Conservation (phyloP, 768 basidiomycete genomes). For the Mycena galopus region DNA sequence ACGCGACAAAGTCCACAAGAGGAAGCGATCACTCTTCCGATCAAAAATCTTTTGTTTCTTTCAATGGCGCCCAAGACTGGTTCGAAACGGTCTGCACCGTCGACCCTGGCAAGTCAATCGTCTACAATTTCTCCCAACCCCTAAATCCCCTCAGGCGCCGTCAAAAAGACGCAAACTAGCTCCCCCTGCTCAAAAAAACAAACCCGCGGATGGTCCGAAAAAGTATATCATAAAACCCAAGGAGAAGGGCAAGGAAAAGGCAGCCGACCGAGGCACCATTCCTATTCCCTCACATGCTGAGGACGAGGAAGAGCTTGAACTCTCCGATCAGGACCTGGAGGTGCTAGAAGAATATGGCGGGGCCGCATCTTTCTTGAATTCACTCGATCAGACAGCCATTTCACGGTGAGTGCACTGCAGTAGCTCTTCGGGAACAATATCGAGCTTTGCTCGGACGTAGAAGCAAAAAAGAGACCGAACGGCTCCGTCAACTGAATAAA, state of each 20-base stretch:
- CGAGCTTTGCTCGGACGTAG: constrained; percentile 56
- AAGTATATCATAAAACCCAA: constrained; percentile 49
- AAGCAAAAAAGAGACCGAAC: constrained; percentile 87
- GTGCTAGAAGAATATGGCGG: constrained; percentile 74
- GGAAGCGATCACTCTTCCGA: constrained; percentile 3
- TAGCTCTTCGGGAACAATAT: constrained; percentile 6
- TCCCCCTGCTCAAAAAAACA: constrained; percentile 41
- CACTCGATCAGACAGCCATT: constrained; percentile 84
- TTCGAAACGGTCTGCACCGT: constrained; percentile 29
- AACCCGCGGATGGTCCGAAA: constrained; percentile 36
- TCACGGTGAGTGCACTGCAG: constrained; percentile 67
- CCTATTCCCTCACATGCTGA: constrained; percentile 69
- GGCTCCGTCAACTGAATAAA: constrained; percentile 76
- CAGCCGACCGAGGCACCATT: constrained; percentile 70
- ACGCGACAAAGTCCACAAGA: not conserved
- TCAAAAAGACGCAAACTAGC: constrained; percentile 75
- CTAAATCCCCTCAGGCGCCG: constrained; percentile 48
- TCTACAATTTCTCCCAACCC: not conserved
- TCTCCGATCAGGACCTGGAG: constrained; percentile 81
- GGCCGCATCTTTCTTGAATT: constrained; percentile 74
- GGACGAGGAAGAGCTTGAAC: constrained; percentile 63
- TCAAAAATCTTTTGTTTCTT: not conserved
- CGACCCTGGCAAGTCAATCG: constrained; percentile 9
- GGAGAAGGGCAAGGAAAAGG: constrained; percentile 68
- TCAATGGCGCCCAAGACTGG: constrained; percentile 28